A percentile compares a stretch with the other conserved stretches of the same genome.
phyloP scores from a whole-genome alignment of 2,329 filamentous ascomycete genomes.

The Albophoma yamanashiensis region DNA sequence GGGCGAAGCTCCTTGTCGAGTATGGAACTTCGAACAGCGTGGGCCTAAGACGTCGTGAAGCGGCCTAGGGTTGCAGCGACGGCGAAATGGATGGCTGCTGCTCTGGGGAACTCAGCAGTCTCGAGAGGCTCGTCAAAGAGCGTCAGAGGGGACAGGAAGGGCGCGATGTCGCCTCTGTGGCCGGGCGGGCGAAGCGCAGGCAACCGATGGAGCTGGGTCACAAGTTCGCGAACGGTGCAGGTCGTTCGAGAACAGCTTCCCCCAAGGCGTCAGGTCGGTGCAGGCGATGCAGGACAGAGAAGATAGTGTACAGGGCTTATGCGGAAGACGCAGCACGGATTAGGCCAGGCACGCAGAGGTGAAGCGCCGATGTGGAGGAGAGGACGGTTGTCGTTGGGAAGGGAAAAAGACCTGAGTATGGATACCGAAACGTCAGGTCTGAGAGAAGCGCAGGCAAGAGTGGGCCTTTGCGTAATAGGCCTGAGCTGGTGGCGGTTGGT shows the following conservation, averaged over 20 bases:
- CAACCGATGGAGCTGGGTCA: constrained; percentile 5
- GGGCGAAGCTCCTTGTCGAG: constrained; percentile 1
- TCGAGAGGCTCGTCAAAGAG: neutral
- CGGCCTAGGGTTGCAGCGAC: neutral
- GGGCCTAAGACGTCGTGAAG: neutral
- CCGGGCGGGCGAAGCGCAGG: neutral
- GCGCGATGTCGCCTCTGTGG: neutral
- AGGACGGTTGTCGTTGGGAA: constrained; percentile 12
- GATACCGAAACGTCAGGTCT: constrained; percentile 25
- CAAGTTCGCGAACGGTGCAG: constrained; percentile 28
- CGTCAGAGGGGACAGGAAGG: neutral
- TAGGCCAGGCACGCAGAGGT: constrained; percentile 1
- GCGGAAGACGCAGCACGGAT: neutral
- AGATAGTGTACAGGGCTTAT: neutral
- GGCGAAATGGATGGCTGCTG: neutral
- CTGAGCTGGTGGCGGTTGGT: neutral
- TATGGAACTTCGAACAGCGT: neutral
- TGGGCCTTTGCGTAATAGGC: constrained; percentile 30
- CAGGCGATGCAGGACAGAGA: neutral
- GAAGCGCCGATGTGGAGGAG: constrained; percentile 5
- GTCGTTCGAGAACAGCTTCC: constrained; percentile 25
- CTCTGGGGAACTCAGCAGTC: neutral
- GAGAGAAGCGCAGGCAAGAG: constrained; percentile 17
- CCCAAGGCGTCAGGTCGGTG: constrained; percentile 2
- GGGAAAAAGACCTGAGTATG: constrained; percentile 14